These are phyloP conservation scores for Pyrus pyrifolia DNA, from an alignment of 306 rosid species.

Conservation along the genomic window DNA sequence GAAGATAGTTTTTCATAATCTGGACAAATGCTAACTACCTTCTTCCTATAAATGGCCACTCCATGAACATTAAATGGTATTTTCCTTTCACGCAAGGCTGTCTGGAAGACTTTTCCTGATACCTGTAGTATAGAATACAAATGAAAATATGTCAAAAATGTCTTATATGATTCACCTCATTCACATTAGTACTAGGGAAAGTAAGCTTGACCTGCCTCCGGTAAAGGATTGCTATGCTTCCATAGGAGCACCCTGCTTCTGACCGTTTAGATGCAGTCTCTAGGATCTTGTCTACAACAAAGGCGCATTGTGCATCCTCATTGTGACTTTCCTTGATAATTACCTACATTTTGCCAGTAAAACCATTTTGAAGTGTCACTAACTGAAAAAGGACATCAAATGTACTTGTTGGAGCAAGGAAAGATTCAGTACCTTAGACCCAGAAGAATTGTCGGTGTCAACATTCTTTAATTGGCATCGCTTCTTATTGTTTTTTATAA, in stretches of 20 bases:
- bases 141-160: neutral
- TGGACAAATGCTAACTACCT: slow-evolving; percentile 39
- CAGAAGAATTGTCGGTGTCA: slow-evolving; percentile 73
- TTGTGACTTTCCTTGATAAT: slow-evolving; percentile 75
- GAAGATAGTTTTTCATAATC: slow-evolving; percentile 1
- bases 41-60: slow-evolving; percentile 84
- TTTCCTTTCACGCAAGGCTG: slow-evolving; percentile 82
- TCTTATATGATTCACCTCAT: neutral
- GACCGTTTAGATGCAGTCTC: slow-evolving; percentile 50
- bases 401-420: neutral
- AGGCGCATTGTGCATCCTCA: slow-evolving; percentile 86
- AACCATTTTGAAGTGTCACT: neutral
- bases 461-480: slow-evolving; percentile 64
- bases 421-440: slow-evolving; percentile 66
- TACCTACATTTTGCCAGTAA: slow-evolving; percentile 38
- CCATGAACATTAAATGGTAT: slow-evolving; percentile 90
- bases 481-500: slow-evolving; percentile 63
- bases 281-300: slow-evolving; percentile 76
- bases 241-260: slow-evolving; percentile 46
- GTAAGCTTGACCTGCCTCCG: slow-evolving; percentile 82
- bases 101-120: slow-evolving; percentile 87
- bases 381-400: slow-evolving; percentile 5
- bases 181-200: slow-evolving; percentile 14
- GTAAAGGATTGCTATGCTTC: slow-evolving; percentile 81
- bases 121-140: slow-evolving; percentile 32